Evolutionary conservation across 306 rosid species (phyloP).

Genomic region (Begonia peltatifolia): DNA sequence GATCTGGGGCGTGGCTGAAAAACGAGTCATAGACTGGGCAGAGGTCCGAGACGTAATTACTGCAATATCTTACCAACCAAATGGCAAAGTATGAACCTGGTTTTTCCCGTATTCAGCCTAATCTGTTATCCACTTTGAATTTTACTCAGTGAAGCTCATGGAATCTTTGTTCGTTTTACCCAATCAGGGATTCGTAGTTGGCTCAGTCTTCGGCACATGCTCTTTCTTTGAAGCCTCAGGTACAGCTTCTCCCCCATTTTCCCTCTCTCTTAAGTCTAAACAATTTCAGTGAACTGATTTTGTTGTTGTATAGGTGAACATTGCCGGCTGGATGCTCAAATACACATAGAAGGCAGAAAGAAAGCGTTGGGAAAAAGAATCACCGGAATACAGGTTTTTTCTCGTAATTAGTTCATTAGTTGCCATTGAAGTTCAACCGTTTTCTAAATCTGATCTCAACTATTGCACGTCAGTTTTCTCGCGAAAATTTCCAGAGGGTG

Average conservation of each 20-base stretch:
- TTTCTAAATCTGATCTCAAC: not conserved
- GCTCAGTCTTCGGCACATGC: constrained; percentile 63
- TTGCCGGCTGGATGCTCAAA: constrained; percentile 32
- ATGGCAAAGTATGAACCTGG: constrained; percentile 47
- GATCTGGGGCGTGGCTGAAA: constrained; percentile 62
- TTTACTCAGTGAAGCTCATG: constrained; percentile 1
- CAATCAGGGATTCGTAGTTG: constrained; percentile 67
- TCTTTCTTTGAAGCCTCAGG: constrained; percentile 61
- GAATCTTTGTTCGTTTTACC: constrained; percentile 6
- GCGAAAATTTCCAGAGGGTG: constrained; percentile 32
- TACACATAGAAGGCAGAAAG: constrained; percentile 35
- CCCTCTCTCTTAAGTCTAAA: not conserved
- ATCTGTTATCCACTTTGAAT: not conserved
- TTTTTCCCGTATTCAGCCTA: constrained; percentile 1
- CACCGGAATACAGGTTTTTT: constrained; percentile 75
- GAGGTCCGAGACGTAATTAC: constrained; percentile 61
- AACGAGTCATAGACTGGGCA: constrained; percentile 85
- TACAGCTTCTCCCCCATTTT: constrained; percentile 5
- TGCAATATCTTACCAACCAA: constrained; percentile 64
- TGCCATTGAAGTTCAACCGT: not conserved
- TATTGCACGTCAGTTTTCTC: constrained; percentile 45
- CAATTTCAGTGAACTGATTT: constrained; percentile 18
- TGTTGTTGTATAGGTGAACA: constrained; percentile 35
- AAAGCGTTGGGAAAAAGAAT: constrained; percentile 55
- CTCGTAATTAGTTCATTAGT: not conserved